Percentiles rank a stretch among this genome's conserved stretches.
Conservation (phyloP, 768 basidiomycete genomes). For the Leucocoprinus leucothites region DNA sequence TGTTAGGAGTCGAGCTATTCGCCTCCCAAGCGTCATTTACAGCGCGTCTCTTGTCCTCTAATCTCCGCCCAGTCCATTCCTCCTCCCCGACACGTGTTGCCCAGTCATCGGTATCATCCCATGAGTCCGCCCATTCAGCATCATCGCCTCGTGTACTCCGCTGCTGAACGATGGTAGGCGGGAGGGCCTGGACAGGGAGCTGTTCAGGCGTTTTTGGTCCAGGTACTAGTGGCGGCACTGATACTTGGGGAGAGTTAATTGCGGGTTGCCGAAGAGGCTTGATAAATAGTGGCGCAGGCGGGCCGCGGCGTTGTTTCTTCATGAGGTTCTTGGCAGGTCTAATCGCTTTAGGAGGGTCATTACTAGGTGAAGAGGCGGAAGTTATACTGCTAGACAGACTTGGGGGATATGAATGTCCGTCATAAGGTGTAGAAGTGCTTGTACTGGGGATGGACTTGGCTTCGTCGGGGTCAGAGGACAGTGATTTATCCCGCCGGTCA, state of each 20-base stretch:
- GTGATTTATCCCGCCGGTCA: conserved; percentile 20
- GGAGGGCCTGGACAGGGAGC: conserved; percentile 3
- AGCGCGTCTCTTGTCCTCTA: conserved; percentile 33
- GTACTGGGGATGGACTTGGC: conserved; percentile 37
- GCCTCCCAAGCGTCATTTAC: conserved; percentile 16
- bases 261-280: conserved; percentile 28
- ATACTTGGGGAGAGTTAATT: conserved; percentile 28
- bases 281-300: conserved; percentile 41
- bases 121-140: conserved; percentile 47
- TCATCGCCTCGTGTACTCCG: conserved; percentile 7
- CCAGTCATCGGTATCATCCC: conserved; percentile 54
- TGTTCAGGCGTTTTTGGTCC: conserved; percentile 10
- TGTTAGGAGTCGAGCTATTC: neutral
- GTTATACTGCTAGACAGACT: conserved; percentile 42
- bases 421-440: conserved; percentile 28
- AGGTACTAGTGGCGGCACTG: conserved; percentile 13
- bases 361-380: conserved; percentile 30
- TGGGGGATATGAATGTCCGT: conserved; percentile 62
- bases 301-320: conserved; percentile 32
- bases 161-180: neutral
- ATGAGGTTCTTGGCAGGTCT: conserved; percentile 29
- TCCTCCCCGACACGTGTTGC: conserved; percentile 44
- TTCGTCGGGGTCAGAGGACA: conserved; percentile 29
- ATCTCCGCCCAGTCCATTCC: conserved; percentile 40
- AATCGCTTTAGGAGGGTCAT: conserved; percentile 18